These are phyloP conservation scores for Beauveria pseudobassiana DNA, from an alignment of 2,329 filamentous ascomycete species.

Conservation along the genomic window DNA sequence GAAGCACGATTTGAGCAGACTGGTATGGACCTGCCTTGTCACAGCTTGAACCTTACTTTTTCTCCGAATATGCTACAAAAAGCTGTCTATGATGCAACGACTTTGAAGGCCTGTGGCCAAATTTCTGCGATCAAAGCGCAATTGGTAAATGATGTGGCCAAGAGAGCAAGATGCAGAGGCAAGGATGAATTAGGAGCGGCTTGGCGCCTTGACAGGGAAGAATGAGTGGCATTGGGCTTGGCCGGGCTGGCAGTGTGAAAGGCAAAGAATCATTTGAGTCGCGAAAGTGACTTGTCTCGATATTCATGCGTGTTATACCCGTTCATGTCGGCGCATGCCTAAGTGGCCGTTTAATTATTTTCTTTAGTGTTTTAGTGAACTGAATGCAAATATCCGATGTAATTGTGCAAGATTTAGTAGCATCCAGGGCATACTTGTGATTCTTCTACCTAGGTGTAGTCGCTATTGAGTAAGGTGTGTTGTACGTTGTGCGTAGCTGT, in stretches of 20 bases:
- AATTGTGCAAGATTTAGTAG: conserved; percentile 16
- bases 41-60: conserved; percentile 27
- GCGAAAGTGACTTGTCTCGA: background rate
- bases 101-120: conserved; percentile 18
- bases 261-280: background rate
- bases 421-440: background rate
- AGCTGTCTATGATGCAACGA: conserved; percentile 25
- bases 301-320: conserved; percentile 4
- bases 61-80: conserved; percentile 24
- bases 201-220: background rate
- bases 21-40: conserved; percentile 30
- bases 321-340: conserved; percentile 5
- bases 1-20: conserved; percentile 32
- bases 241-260: conserved; percentile 2
- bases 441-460: background rate
- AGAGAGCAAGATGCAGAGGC: conserved; percentile 1
- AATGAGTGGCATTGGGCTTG: conserved; percentile 4
- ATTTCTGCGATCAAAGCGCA: conserved; percentile 1
- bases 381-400: conserved; percentile 57
- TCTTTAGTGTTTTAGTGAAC: conserved; percentile 48
- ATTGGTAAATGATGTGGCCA: conserved; percentile 4
- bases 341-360: conserved; percentile 27
- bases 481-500: background rate
- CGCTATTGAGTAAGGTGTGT: background rate
- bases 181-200: background rate